These are phyloP conservation scores for Physaria fendleri DNA, from an alignment of 345 rosid genomes.

Conservation along the genomic window DNA sequence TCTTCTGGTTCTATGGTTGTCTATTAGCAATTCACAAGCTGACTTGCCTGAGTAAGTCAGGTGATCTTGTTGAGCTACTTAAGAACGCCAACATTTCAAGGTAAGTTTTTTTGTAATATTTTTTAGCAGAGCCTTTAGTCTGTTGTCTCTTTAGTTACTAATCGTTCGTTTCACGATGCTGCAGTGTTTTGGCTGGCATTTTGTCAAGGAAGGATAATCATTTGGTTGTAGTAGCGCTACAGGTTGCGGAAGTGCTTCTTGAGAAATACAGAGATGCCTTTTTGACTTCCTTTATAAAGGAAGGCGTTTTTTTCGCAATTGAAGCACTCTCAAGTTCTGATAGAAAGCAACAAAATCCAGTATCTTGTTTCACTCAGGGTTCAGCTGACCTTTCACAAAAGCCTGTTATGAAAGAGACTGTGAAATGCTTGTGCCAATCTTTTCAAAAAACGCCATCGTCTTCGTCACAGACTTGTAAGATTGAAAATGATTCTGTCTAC, in stretches of 20 bases:
- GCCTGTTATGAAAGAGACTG: conserved; percentile 39
- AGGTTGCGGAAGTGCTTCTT: conserved; percentile 61
- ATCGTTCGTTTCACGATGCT: conserved; percentile 21
- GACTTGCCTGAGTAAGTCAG: conserved; percentile 56
- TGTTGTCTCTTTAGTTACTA: conserved; percentile 19
- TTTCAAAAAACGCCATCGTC: conserved; percentile 40
- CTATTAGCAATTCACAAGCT: conserved; percentile 64
- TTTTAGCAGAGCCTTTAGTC: conserved; percentile 11
- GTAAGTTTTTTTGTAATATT: conserved; percentile 22
- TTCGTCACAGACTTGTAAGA: conserved; percentile 51
- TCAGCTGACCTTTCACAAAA: conserved; percentile 43
- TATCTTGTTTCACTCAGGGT: conserved; percentile 29
- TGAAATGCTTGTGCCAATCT: conserved; percentile 78
- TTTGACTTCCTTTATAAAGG: conserved; percentile 67
- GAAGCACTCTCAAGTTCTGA: conserved; percentile 54
- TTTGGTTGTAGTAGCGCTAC: conserved; percentile 59
- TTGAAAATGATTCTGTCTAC: conserved; percentile 55
- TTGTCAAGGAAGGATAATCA: conserved; percentile 80
- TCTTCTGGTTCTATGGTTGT: conserved; percentile 82
- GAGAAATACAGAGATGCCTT: conserved; percentile 58
- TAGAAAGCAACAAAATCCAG: conserved; percentile 34
- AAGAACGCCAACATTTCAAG: conserved; percentile 68
- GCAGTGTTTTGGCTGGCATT: conserved; percentile 88
- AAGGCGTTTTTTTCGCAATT: conserved; percentile 77
- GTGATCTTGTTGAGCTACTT: conserved; percentile 58